Base-by-base conservation (phyloP, 1,139 yeast genomes). In the Candida sanyaensis region DNA sequence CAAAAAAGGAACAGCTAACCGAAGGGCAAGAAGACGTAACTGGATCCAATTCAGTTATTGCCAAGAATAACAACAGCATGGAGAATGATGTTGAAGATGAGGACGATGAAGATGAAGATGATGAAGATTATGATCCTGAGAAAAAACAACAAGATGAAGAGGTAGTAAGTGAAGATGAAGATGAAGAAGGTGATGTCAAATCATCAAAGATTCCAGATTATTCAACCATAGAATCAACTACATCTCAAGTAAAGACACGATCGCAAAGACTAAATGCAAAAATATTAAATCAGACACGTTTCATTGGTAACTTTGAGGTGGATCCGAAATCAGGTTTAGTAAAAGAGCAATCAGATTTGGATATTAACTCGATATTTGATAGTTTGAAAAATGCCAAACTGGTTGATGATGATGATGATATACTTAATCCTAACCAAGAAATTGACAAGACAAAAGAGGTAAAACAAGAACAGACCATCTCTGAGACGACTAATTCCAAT, bases 171-270 rank as follows among this genome's bases (percentile, higher is more conserved):
- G 55, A 53, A 2, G 59, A 55, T 9, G 63, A 54, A 3, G 65
- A 56, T 9, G 60, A 51, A 5, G 59, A 57, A 6, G 65, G 55
- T 4, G 66, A 58, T 12, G 66, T 61, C 6, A 66, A 59, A 6
- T 61, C 57, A 10, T 65, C 59, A 10, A 62, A 59, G 6, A 65
- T 60, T 7, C 72, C 71, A 0, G 75, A 74, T 48, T 73, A 68
- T 52, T 65, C 73, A 5, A 61, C 64, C 7, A 66, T 73, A 17
- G 70, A 68, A 46, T 59, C 68, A 4, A 55, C 63, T 6, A 62
- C 63, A 6, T 61, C 72, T 6, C 74, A 68, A 48, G 74, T 75
- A 4, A 58, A 66, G 34, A 75, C 80, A 1, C 59, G 80, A 44
- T 62, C 69, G 36, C 79, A 73, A 52, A 53, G 67, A 36, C 54